Percentiles rank a stretch among this genome's conserved stretches.
Evolutionary conservation across 2,329 filamentous ascomycete species (phyloP).

Genomic region (Plectosphaerella sp.): DNA sequence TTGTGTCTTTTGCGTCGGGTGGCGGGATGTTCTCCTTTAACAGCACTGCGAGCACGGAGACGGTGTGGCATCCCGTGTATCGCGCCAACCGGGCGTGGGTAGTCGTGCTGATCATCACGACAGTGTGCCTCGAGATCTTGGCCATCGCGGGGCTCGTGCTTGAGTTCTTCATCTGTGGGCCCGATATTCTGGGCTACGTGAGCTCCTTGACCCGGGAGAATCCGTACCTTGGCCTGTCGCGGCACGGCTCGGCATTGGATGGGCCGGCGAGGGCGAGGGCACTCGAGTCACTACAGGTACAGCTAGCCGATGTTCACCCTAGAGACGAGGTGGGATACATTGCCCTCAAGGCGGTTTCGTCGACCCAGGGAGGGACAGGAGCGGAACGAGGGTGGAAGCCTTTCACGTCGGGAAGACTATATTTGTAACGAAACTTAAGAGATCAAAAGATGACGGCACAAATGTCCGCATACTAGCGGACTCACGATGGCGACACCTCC

Average conservation of each 20-base stretch:
- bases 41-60: background rate
- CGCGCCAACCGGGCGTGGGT: background rate
- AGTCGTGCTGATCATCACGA: background rate
- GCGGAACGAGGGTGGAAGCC: no score
- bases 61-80: background rate
- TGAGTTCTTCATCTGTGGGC: background rate
- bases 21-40: background rate
- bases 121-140: background rate
- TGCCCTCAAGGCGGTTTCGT: no score
- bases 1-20: no score
- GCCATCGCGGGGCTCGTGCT: background rate
- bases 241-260: background rate
- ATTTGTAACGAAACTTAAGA: no score
- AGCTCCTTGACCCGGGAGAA: constrained; percentile 5
- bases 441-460: no score
- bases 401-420: no score
- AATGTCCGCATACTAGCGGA: no score
- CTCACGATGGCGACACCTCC: no score
- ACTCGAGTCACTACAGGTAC: no score
- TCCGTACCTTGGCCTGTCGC: background rate
- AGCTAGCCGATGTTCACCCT: no score
- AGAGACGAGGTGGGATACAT: no score
- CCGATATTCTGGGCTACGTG: constrained; percentile 1
- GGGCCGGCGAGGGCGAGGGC: background rate
- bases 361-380: no score